phyloP scores from a whole-genome alignment of 192 early-diverging fungal species.

The Rhizophagus sp. region DNA sequence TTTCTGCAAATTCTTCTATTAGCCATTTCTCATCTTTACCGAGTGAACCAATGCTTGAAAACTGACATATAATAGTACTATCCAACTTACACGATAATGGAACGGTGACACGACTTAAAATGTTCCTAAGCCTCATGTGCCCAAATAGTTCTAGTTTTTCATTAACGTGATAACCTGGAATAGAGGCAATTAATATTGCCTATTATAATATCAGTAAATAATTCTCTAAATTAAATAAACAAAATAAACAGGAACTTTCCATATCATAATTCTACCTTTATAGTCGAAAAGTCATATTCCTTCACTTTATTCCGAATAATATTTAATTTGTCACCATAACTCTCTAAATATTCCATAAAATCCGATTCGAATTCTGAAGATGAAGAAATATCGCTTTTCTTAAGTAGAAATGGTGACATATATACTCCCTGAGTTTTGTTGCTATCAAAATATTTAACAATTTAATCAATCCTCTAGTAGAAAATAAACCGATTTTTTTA shows the following conservation, averaged over 20 bases:
- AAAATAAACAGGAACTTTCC: neutral
- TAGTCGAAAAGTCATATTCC: slow-evolving; percentile 52
- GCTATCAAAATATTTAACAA: neutral
- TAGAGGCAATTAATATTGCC: slow-evolving; percentile 55
- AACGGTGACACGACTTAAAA: slow-evolving; percentile 41
- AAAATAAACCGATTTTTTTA: neutral
- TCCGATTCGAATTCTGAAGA: slow-evolving; percentile 56
- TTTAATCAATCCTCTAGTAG: neutral
- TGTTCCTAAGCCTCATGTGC: slow-evolving; percentile 42
- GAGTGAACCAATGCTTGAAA: slow-evolving; percentile 63
- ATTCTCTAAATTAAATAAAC: neutral
- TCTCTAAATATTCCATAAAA: slow-evolving; percentile 50
- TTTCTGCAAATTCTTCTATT: slow-evolving; percentile 50
- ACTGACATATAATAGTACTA: slow-evolving; percentile 35
- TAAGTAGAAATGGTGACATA: slow-evolving; percentile 41
- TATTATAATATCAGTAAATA: slow-evolving; percentile 15
- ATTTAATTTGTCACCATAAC: slow-evolving; percentile 42
- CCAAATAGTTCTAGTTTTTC: slow-evolving; percentile 55
- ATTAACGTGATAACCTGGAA: slow-evolving; percentile 57
- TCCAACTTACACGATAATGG: slow-evolving; percentile 12
- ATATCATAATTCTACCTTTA: slow-evolving; percentile 36
- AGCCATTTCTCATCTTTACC: slow-evolving; percentile 59
- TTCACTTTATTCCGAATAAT: slow-evolving; percentile 37
- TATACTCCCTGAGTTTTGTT: slow-evolving; percentile 63
- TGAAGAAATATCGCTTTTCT: slow-evolving; percentile 34